Conservation (phyloP, 257 asterid species). For the Ehretia macrophylla region DNA sequence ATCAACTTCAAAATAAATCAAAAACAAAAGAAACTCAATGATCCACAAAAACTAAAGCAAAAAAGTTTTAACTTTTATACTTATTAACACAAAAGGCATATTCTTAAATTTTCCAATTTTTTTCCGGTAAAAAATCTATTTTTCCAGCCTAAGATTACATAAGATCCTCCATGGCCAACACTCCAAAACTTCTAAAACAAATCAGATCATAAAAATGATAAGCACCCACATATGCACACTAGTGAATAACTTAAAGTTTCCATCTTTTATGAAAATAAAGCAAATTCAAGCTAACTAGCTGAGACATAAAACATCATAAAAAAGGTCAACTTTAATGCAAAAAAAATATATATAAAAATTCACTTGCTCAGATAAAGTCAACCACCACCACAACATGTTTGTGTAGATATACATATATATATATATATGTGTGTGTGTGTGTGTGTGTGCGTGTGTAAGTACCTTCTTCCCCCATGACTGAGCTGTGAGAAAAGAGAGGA, state of each 20-base stretch:
- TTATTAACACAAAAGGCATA: no score
- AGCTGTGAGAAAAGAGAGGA: neutral
- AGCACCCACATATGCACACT: neutral
- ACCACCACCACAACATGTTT: neutral
- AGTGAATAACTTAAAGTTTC: no score
- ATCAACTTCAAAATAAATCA: neutral
- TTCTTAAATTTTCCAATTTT: no score
- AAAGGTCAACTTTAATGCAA: neutral
- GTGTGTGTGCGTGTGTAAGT: neutral
- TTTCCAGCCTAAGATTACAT: no score
- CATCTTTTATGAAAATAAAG: no score
- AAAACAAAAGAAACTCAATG: no score
- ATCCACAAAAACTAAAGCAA: neutral
- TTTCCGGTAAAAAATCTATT: no score
- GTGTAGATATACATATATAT: neutral
- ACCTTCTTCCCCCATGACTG: conserved; percentile 5
- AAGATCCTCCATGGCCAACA: neutral
- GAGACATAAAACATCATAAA: neutral
- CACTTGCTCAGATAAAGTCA: no score
- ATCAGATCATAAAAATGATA: neutral
- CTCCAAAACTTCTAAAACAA: neutral
- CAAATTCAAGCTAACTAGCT: no score
- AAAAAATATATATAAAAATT: no score
- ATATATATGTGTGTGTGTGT: neutral
- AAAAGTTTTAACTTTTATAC: no score